phyloP scores from a whole-genome alignment of 2,329 filamentous ascomycete species.

The Cladosporium sp. region DNA sequence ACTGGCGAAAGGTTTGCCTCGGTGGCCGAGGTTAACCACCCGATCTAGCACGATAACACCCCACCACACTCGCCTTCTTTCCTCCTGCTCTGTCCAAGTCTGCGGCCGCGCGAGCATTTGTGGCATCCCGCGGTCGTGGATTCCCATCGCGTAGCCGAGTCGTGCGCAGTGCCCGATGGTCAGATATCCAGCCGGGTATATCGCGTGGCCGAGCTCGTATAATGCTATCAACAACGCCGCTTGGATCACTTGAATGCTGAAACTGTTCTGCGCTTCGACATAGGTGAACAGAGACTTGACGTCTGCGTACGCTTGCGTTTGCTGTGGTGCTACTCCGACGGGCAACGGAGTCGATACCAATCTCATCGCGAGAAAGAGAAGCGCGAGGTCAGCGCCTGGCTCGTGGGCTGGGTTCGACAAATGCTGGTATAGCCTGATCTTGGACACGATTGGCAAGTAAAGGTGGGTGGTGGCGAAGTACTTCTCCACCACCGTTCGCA shows the following conservation, averaged over 20 bases:
- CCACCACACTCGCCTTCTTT: slow-evolving; percentile 47
- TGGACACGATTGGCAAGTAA: slow-evolving; percentile 47
- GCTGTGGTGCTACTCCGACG: slow-evolving; percentile 29
- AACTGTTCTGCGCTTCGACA: slow-evolving; percentile 40
- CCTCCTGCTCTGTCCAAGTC: slow-evolving; percentile 47
- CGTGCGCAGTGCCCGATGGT: slow-evolving; percentile 42
- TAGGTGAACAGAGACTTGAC: slow-evolving; percentile 40
- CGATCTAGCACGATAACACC: slow-evolving; percentile 45
- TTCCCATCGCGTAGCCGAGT: slow-evolving; percentile 44
- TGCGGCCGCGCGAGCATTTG: slow-evolving; percentile 34
- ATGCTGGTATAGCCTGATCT: slow-evolving; percentile 40
- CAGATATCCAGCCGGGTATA: slow-evolving; percentile 50
- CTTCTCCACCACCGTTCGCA: slow-evolving; percentile 36
- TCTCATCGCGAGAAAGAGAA: slow-evolving; percentile 48
- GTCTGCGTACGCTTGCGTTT: slow-evolving; percentile 39
- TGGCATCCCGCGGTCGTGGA: slow-evolving; percentile 35
- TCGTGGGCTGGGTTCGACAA: slow-evolving; percentile 40
- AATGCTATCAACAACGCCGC: slow-evolving; percentile 43
- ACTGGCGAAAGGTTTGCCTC: slow-evolving; percentile 24
- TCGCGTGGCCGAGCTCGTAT: slow-evolving; percentile 47
- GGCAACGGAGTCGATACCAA: slow-evolving; percentile 35
- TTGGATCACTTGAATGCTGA: slow-evolving; percentile 43
- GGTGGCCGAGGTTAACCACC: slow-evolving; percentile 26
- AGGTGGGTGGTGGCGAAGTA: slow-evolving; percentile 45
- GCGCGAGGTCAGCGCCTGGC: slow-evolving; percentile 42